Evolutionary conservation across 768 basidiomycete species (phyloP).

Genomic region (Tricholomella constricta): DNA sequence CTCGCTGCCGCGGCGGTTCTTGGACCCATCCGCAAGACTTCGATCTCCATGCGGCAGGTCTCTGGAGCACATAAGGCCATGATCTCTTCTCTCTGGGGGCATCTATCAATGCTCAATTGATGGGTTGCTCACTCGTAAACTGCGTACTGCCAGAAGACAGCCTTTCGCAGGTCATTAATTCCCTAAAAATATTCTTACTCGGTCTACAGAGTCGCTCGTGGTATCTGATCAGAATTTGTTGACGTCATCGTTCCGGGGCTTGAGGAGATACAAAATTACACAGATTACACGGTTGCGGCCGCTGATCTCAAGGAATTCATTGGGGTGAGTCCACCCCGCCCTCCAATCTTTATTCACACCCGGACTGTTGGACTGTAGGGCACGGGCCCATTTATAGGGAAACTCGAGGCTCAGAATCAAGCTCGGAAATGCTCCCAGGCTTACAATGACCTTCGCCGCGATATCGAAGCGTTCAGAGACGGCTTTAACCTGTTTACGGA

Average conservation of each 20-base stretch:
- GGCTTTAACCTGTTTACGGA: constrained; percentile 11
- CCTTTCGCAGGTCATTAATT: no score
- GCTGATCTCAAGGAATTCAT: constrained; percentile 11
- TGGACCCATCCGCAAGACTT: no score
- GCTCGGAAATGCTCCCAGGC: constrained; percentile 1
- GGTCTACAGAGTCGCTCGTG: not conserved
- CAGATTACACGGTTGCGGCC: constrained; percentile 4
- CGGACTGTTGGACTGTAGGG: not conserved
- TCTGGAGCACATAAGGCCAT: no score
- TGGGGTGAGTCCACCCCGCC: constrained; percentile 1
- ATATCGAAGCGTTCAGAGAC: constrained; percentile 7
- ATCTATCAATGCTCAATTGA: no score
- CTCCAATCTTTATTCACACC: no score
- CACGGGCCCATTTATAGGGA: constrained; percentile 1
- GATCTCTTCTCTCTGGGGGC: no score
- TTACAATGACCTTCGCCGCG: constrained; percentile 10
- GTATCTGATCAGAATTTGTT: not conserved
- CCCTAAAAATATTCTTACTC: no score
- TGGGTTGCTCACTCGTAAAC: no score
- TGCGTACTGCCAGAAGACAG: no score
- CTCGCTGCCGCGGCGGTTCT: no score
- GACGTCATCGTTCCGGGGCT: constrained; percentile 14
- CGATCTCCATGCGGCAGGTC: no score
- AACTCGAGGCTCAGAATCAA: not conserved
- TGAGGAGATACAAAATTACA: not conserved